Evolutionary conservation across 176 grass and related monocot genomes (phyloP), one percentile per base, ranked within the genome.

Genomic region (Ananas comosus): DNA sequence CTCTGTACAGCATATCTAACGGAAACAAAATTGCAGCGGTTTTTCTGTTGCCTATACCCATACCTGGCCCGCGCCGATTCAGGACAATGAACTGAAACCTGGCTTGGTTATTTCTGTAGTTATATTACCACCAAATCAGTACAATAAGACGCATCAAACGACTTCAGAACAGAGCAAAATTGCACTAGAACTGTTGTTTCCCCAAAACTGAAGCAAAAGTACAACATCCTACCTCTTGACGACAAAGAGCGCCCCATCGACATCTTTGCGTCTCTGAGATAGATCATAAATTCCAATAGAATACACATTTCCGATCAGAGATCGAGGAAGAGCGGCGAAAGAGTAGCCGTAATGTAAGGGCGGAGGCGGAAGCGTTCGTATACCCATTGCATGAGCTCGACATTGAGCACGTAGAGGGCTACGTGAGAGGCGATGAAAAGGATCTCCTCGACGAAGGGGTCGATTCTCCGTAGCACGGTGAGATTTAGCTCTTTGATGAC

Each of bases 21-120:
- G 5, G 33, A 42, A 42, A 42, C 33, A 42, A 42, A 42, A 42
- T 6, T 42, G 33, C 4, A 0, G 33, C 33, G 33, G 33, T 42
- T 42, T 42, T 42, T 42, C 4, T 7, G 33, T 42, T 42, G 33
- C 6, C 4, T 42, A 71, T 58, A 25, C 49, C 13, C 67, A 71
- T 86, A 89, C 91, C 91, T 53, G 87, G 90, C 56, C 90, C 90
- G 50, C 87, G 87, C 61, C 91, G 78, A 69, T 96, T 96, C 91
- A 96, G 90, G 54, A 90, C 91, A 65, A 96, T 96, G 77, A 96
- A 96, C 51, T 96, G 91, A 65, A 96, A 96, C 65, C 91, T 87
- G 14, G 91, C 84, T 72, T 90, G 87, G 22, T 79, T 13, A 70
- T 85, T 96, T 85, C 91, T 96, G 71, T 12, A 83, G 28, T 25